Evolutionary conservation across 768 basidiomycete genomes (phyloP).

Genomic region (Hypholoma sublateritium): DNA sequence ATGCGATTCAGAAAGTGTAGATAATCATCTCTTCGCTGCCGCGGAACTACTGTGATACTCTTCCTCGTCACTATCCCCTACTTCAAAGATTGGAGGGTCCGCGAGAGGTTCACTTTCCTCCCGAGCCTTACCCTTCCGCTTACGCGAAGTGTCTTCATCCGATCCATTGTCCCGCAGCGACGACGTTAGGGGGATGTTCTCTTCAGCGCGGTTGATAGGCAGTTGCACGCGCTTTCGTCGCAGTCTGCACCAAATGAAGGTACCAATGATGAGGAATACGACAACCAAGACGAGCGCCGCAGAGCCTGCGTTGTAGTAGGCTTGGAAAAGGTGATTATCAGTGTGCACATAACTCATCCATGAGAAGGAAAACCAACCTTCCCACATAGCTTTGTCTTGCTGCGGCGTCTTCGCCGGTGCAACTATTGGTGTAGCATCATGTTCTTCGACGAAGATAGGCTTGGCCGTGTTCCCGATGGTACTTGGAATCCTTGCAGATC

Average conservation of each 20-base stretch:
- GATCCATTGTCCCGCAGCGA: constrained; percentile 39
- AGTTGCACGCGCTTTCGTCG: constrained; percentile 46
- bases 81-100: constrained; percentile 51
- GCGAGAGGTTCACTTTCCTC: constrained; percentile 20
- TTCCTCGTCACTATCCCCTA: constrained; percentile 57
- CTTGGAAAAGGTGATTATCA: constrained; percentile 33
- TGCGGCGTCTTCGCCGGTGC: constrained; percentile 62
- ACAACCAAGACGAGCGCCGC: constrained; percentile 82
- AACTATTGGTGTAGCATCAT: constrained; percentile 33
- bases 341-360: neutral
- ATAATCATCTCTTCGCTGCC: constrained; percentile 5
- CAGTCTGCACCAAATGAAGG: constrained; percentile 79
- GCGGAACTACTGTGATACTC: constrained; percentile 25
- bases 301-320: constrained; percentile 94
- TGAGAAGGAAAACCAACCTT: constrained; percentile 50
- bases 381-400: constrained; percentile 88
- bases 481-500: constrained; percentile 79
- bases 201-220: constrained; percentile 48
- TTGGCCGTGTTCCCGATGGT: constrained; percentile 74
- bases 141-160: constrained; percentile 30
- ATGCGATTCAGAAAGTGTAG: constrained; percentile 1
- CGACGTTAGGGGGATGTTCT: constrained; percentile 67
- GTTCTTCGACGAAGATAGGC: constrained; percentile 55
- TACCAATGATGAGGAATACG: constrained; percentile 62
- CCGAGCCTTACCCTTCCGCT: constrained; percentile 47